Conservation (phyloP, 1,139 yeast genomes). For the Hyphopichia fennica region DNA sequence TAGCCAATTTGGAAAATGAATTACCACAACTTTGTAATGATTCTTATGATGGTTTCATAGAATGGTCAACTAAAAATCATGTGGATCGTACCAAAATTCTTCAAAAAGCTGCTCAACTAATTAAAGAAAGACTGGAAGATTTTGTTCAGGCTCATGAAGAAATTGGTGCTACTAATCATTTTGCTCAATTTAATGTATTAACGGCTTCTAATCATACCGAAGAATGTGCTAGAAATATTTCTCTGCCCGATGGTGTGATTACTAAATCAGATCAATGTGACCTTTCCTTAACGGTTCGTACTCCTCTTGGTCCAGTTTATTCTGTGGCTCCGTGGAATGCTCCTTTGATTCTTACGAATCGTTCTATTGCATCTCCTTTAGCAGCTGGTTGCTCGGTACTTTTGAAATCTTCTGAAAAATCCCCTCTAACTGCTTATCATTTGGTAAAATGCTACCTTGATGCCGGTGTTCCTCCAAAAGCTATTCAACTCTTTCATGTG, state of each 20-base stretch:
- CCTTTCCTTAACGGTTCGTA: conserved; percentile 30
- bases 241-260: conserved; percentile 24
- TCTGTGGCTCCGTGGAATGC: conserved; percentile 53
- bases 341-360: conserved; percentile 38
- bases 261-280: conserved; percentile 18
- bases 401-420: conserved; percentile 37
- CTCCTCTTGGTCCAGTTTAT: conserved; percentile 47
- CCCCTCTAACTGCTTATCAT: conserved; percentile 31
- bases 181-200: conserved; percentile 37
- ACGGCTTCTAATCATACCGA: conserved; percentile 21
- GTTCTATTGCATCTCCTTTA: conserved; percentile 43
- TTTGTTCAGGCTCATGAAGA: conserved; percentile 28
- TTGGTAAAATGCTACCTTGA: conserved; percentile 31
- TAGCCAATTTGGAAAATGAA: conserved; percentile 5
- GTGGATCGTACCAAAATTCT: conserved; percentile 20
- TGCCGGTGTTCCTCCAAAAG: conserved; percentile 39
- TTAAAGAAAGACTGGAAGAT: conserved; percentile 14
- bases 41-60: conserved; percentile 25
- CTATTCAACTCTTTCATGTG: conserved; percentile 36
- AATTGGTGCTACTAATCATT: conserved; percentile 38
- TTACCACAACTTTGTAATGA: conserved; percentile 15
- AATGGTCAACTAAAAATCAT: conserved; percentile 22
- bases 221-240: conserved; percentile 20
- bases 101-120: conserved; percentile 13
- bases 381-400: conserved; percentile 55